Percentiles rank a stretch among this genome's conserved stretches.
Evolutionary conservation across 2,329 filamentous ascomycete species (phyloP).

Genomic region (Trichoderma guizhouense): DNA sequence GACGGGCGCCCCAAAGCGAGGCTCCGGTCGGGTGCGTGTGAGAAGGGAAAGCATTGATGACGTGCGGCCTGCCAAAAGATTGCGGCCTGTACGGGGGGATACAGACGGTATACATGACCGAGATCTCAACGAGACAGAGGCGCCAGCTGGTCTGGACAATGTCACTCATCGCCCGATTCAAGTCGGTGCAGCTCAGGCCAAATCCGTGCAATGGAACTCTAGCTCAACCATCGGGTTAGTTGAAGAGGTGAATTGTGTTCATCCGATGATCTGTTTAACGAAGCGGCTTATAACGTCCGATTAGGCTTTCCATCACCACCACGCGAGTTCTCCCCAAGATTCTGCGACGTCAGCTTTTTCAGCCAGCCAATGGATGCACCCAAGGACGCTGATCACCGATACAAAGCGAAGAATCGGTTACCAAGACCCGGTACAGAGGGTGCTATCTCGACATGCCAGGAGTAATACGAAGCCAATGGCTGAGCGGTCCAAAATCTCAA

Average conservation of each 20-base stretch:
- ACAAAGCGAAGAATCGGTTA: not conserved
- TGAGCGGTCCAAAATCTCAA: not conserved
- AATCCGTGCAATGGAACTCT: not conserved
- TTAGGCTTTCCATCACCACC: not conserved
- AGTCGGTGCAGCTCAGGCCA: not conserved
- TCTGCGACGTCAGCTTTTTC: not conserved
- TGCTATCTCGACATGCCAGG: not conserved
- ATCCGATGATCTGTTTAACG: not conserved
- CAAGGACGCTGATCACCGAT: not conserved
- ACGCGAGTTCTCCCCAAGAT: not conserved
- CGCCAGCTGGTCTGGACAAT: not conserved
- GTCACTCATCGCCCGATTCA: not conserved
- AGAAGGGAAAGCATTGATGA: not conserved
- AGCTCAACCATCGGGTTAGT: not conserved
- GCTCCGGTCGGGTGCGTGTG: not conserved
- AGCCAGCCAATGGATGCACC: not conserved
- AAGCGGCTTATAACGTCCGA: not conserved
- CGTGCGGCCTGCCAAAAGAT: not conserved
- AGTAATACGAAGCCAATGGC: not conserved
- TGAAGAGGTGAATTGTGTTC: not conserved
- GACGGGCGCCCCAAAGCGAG: not conserved
- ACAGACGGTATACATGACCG: too few relatives aligned
- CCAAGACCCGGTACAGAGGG: not conserved
- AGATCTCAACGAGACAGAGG: not conserved
- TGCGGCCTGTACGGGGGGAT: too few relatives aligned